Base-by-base conservation (phyloP, 1,139 yeast genomes). In the Wickerhamomyces sp. region DNA sequence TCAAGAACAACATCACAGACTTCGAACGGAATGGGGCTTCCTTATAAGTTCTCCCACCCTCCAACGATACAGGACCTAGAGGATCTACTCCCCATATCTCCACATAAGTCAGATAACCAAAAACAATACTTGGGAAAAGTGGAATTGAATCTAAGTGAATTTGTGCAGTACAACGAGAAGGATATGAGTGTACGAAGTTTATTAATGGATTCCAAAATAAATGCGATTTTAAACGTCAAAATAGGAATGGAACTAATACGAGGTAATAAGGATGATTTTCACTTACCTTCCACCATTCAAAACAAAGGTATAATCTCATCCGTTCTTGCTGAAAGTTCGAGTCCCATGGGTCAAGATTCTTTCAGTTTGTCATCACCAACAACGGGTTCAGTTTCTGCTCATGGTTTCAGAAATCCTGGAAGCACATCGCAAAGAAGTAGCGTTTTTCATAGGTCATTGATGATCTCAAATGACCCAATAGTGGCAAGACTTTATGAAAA, bases 151-250 rank as follows among this genome's bases (percentile, higher is more conserved):
- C 56, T 89, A 35, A 63, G 91, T 0, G 95, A 87, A 50, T 86
- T 80, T 52, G 73, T 78, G 23, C 74, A 75, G 42, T 72, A 70
- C 34, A 63, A 65, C 21, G 75, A 74, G 30, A 64, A 73, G 32
- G 68, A 70, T n/a, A 62, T 66, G 23, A 69, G 75, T 16, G 71
- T 79, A 37, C 72, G 81, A 44, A 86, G 83, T 49, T 61, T 89
- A 35, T 62, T 89, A 31, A 80, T 80, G 47, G 74, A 85, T 24
- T 81, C 95, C 10, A 86, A 86, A 47, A 78, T 89, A 16, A 89
- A 91, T 56, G 80, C 94, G 5, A 80, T 88, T 28, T 59, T 86
- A 29, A 78, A 72, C 49, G 67, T 63, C 37, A 60, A 59, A 55
- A 66, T 70, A 45, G 72, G 54, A 54, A 70, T 57, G 56, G 70